Conservation (phyloP, 2,329 filamentous ascomycete species). For the Dactylellina cionopaga region DNA sequence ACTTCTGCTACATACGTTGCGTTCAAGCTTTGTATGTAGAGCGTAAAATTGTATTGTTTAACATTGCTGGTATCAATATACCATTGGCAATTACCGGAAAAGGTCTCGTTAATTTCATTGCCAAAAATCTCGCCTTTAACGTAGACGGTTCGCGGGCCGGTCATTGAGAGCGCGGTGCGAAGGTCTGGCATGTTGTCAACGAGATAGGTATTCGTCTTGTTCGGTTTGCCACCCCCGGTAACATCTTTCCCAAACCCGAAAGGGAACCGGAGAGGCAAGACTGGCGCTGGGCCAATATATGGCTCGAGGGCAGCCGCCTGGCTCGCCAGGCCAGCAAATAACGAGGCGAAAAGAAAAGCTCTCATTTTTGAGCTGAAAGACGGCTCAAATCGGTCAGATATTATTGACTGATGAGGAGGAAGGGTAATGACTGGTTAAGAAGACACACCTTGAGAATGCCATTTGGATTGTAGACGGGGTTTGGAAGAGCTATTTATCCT, state of each 20-base stretch:
- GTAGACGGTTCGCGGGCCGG: constrained; percentile 41
- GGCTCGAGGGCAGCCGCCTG: constrained; percentile 11
- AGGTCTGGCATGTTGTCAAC: constrained; percentile 51
- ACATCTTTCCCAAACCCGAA: constrained; percentile 46
- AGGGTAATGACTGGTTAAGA: too few relatives aligned
- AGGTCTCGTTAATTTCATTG: constrained; percentile 48
- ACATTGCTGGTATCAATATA: constrained; percentile 52
- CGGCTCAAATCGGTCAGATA: background rate
- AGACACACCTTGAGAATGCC: too few relatives aligned
- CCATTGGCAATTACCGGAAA: constrained; percentile 48
- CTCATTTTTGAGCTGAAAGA: background rate
- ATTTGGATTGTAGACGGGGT: too few relatives aligned
- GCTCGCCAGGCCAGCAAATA: constrained; percentile 4
- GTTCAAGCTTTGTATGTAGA: constrained; percentile 50
- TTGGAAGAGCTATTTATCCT: too few relatives aligned
- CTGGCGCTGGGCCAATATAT: constrained; percentile 26
- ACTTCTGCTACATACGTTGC: constrained; percentile 48
- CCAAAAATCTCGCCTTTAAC: constrained; percentile 50
- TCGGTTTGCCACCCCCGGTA: constrained; percentile 38
- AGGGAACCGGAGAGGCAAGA: constrained; percentile 40
- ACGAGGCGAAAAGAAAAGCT: background rate
- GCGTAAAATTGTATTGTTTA: constrained; percentile 49
- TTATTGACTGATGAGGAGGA: too few relatives aligned
- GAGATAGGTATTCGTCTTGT: constrained; percentile 46
- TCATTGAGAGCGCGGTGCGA: constrained; percentile 42